Evolutionary conservation across 345 rosid species (phyloP).

Genomic region (Schrenkiella parvula): DNA sequence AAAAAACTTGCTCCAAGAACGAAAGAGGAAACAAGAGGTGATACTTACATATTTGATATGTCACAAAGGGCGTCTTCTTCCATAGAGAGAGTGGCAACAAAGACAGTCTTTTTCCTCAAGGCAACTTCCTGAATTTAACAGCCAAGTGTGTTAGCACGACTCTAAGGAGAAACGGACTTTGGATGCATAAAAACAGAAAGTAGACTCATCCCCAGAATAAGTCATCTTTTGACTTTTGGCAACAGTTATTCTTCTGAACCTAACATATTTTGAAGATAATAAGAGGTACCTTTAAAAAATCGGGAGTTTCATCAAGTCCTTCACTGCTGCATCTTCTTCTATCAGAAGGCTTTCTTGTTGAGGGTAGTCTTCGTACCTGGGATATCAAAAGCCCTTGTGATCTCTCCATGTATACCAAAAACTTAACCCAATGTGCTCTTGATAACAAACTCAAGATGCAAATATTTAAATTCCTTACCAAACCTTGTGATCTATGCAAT

Average conservation of each 20-base stretch:
- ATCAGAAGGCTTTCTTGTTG: neutral
- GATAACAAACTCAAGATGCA: neutral
- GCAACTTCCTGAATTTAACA: neutral
- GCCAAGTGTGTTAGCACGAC: neutral
- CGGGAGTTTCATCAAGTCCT: neutral
- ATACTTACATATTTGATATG: neutral
- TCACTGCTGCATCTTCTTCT: too few species aligned
- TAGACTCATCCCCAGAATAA: neutral
- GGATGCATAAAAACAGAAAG: neutral
- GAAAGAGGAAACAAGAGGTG: neutral
- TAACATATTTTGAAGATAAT: too few species aligned
- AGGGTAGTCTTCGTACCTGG: neutral
- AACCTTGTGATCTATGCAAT: neutral
- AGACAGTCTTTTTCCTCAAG: neutral
- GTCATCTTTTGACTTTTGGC: neutral
- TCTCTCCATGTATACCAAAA: neutral
- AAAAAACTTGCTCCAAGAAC: neutral
- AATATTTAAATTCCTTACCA: neutral
- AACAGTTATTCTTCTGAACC: neutral
- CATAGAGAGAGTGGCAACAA: neutral
- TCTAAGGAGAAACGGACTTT: too few species aligned
- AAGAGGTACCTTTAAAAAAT: neutral
- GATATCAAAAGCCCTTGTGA: neutral
- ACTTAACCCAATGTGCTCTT: neutral
- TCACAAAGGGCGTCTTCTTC: neutral